These are phyloP conservation scores for Pleurotus sapidus DNA, from an alignment of 768 basidiomycete genomes.

Conservation along the genomic window DNA sequence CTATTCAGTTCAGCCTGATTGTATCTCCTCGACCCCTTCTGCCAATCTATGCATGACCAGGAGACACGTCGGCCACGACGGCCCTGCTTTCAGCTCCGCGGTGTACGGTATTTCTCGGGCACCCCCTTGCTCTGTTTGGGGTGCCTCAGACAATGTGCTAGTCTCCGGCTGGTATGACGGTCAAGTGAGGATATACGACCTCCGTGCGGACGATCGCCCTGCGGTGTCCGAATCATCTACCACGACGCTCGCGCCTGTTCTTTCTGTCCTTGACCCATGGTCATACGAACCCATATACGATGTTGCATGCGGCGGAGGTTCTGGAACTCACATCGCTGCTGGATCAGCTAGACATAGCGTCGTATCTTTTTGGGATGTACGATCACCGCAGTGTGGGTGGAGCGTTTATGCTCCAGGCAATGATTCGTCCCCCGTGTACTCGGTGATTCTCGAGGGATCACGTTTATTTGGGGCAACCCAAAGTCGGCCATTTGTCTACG, in stretches of 20 bases:
- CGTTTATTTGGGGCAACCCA: slow-evolving; percentile 79
- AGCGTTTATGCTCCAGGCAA: slow-evolving; percentile 80
- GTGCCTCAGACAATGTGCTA: slow-evolving; percentile 66
- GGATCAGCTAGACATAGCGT: slow-evolving; percentile 77
- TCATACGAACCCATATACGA: slow-evolving; percentile 73
- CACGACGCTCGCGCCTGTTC: slow-evolving; percentile 48
- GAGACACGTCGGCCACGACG: slow-evolving; percentile 10
- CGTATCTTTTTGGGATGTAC: slow-evolving; percentile 81
- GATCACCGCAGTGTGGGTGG: slow-evolving; percentile 61
- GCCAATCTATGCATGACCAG: slow-evolving; percentile 42
- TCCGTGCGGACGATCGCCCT: slow-evolving; percentile 36
- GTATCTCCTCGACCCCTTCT: slow-evolving; percentile 44
- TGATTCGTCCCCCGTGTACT: slow-evolving; percentile 77
- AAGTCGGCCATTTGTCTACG: slow-evolving; percentile 72
- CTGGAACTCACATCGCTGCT: slow-evolving; percentile 62
- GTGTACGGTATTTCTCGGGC: slow-evolving; percentile 71
- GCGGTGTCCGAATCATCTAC: slow-evolving; percentile 29
- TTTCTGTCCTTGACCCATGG: slow-evolving; percentile 64
- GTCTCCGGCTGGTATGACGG: slow-evolving; percentile 87
- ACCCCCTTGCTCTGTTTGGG: slow-evolving; percentile 64
- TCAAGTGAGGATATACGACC: slow-evolving; percentile 68
- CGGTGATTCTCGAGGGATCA: slow-evolving; percentile 70
- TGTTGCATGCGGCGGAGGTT: slow-evolving; percentile 72
- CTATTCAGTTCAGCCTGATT: slow-evolving; percentile 46
- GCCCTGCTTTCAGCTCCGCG: slow-evolving; percentile 38